Conservation (phyloP, 208 protist genomes). For the Acanthamoeba culbertsoni region DNA sequence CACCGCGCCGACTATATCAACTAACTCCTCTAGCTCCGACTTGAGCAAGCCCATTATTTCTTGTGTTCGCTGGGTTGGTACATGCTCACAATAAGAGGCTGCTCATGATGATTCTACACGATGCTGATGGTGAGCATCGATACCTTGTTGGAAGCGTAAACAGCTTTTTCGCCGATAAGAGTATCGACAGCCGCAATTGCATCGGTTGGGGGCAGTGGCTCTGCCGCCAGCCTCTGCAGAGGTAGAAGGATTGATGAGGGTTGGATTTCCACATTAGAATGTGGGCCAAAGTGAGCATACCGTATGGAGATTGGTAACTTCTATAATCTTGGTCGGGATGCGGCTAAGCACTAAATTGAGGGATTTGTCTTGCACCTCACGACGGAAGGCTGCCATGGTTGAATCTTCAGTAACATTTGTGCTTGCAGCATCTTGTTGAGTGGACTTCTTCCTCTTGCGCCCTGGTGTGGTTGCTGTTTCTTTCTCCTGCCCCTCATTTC, state of each 20-base stretch:
- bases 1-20: background rate
- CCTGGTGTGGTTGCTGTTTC: background rate
- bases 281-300: background rate
- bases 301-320: background rate
- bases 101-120: too few relatives aligned
- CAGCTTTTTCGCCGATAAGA: too few relatives aligned
- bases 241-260: too few relatives aligned
- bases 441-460: background rate
- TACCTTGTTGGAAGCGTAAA: too few relatives aligned
- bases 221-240: too few relatives aligned
- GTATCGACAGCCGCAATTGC: too few relatives aligned
- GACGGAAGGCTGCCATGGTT: background rate
- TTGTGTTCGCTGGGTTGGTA: background rate
- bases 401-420: background rate
- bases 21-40: background rate
- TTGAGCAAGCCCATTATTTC: background rate
- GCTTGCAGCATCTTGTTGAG: background rate
- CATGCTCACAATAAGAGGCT: too few relatives aligned
- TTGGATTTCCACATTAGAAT: too few relatives aligned
- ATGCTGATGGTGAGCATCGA: too few relatives aligned
- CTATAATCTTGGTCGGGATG: background rate
- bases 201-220: too few relatives aligned
- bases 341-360: background rate
- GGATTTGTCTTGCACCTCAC: background rate
- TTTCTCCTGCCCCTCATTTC: too few relatives aligned